Conservation (phyloP, 2,329 filamentous ascomycete genomes). For the Tolypocladium album region DNA sequence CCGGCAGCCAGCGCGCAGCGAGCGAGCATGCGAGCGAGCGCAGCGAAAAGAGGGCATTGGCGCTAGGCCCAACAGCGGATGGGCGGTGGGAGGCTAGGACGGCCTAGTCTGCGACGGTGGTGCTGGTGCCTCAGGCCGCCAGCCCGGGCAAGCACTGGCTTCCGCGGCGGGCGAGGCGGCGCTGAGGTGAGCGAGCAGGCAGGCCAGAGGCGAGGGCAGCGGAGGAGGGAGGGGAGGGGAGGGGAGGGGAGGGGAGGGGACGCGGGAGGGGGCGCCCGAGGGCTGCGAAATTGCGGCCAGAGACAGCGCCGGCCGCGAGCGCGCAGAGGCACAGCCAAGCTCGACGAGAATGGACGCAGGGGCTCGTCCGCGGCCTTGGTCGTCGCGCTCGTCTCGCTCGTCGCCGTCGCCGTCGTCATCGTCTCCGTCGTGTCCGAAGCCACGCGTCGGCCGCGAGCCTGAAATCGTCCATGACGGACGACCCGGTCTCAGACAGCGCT, state of each 20-base stretch:
- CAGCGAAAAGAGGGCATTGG: constrained; percentile 10
- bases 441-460: not conserved
- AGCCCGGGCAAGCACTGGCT: not conserved
- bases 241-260: not conserved
- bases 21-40: not conserved
- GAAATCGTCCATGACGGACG: not conserved
- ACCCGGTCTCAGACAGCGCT: not conserved
- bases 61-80: constrained; percentile 24
- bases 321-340: not conserved
- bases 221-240: not conserved
- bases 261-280: not conserved
- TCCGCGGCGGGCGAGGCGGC: not conserved
- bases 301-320: not conserved
- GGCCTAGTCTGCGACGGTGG: constrained; percentile 16
- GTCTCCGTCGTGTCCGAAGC: not conserved
- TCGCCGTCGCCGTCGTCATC: not conserved
- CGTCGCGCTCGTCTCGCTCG: not conserved
- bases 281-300: constrained; percentile 1
- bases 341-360: not conserved
- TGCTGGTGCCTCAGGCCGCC: constrained; percentile 8
- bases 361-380: not conserved
- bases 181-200: not conserved
- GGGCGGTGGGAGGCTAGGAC: constrained; percentile 20
- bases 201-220: not conserved
- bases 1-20: not conserved